These are phyloP conservation scores for Penicillium simplicissimum DNA, from an alignment of 495 filamentous ascomycete genomes.

Conservation along the genomic window DNA sequence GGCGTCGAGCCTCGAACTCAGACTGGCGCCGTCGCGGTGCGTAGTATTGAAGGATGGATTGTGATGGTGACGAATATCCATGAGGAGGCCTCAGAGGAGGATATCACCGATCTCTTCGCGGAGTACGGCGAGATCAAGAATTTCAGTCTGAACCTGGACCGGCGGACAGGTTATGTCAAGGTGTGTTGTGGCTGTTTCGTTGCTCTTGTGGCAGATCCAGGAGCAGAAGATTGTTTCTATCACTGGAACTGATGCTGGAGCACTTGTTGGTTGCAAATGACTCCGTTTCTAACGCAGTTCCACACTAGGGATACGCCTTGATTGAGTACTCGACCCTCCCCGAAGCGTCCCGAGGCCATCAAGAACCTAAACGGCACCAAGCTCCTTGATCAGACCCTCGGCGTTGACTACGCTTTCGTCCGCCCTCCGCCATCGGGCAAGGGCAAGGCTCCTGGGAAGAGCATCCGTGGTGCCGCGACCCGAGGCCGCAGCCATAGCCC, in stretches of 20 bases:
- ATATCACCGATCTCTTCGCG: slow-evolving; percentile 89
- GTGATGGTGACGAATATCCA: slow-evolving; percentile 95
- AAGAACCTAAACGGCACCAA: slow-evolving; percentile 78
- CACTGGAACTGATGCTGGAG: not conserved
- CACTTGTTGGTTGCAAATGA: not conserved
- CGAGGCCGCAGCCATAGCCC: slow-evolving; percentile 57
- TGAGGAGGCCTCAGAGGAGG: slow-evolving; percentile 96
- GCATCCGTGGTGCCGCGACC: slow-evolving; percentile 45
- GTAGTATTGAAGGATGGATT: slow-evolving; percentile 99
- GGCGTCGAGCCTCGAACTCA: slow-evolving; percentile 70
- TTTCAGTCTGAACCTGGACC: slow-evolving; percentile 89
- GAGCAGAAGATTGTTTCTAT: not conserved
- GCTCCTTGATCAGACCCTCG: slow-evolving; percentile 87
- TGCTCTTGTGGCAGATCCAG: not conserved
- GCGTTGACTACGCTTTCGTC: slow-evolving; percentile 96
- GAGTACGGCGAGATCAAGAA: slow-evolving; percentile 99
- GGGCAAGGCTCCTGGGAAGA: slow-evolving; percentile 53
- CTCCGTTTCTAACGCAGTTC: slow-evolving; percentile 8
- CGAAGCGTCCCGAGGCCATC: slow-evolving; percentile 83
- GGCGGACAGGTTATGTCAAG: slow-evolving; percentile 97
- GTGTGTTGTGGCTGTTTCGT: slow-evolving; percentile 44
- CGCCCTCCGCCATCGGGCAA: slow-evolving; percentile 78
- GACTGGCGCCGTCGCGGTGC: slow-evolving; percentile 83
- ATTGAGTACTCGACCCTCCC: slow-evolving; percentile 90
- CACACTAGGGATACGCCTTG: slow-evolving; percentile 77